Evolutionary conservation across 352 stramenopile species (phyloP).

Genomic region (Globisporangium okanoganense): DNA sequence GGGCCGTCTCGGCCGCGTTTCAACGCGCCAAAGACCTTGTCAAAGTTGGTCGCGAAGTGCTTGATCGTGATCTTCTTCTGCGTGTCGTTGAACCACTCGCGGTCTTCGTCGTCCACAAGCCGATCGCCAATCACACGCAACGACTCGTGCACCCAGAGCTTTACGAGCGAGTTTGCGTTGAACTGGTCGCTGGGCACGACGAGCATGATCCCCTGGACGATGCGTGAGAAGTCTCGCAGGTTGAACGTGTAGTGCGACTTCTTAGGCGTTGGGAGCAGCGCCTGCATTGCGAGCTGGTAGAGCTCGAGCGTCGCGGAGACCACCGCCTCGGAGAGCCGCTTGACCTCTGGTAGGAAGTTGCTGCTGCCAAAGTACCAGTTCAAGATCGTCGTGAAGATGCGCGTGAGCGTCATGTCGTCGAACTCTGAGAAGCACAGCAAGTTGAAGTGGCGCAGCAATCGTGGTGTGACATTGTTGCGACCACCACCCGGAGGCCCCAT

Average conservation of each 20-base stretch:
- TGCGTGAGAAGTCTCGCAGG: constrained; percentile 90
- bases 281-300: constrained; percentile 83
- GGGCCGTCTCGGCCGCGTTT: constrained; percentile 70
- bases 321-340: constrained; percentile 66
- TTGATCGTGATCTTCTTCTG: constrained; percentile 87
- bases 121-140: constrained; percentile 94
- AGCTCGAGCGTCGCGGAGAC: constrained; percentile 90
- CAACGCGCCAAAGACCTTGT: constrained; percentile 81
- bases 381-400: constrained; percentile 93
- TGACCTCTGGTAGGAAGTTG: constrained; percentile 66
- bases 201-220: constrained; percentile 93
- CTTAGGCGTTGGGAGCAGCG: constrained; percentile 89
- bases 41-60: constrained; percentile 86
- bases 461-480: constrained; percentile 88
- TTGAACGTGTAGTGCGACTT: constrained; percentile 98
- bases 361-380: constrained; percentile 77
- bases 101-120: constrained; percentile 90
- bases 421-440: constrained; percentile 93
- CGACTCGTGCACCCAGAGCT: constrained; percentile 94
- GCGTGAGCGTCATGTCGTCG: constrained; percentile 88
- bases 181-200: constrained; percentile 83
- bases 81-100: constrained; percentile 90
- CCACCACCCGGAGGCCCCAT: constrained; percentile 92
- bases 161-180: constrained; percentile 74
- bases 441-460: constrained; percentile 91